phyloP scores from a whole-genome alignment of 2,329 filamentous ascomycete genomes.

The Claviceps pazoutovae region DNA sequence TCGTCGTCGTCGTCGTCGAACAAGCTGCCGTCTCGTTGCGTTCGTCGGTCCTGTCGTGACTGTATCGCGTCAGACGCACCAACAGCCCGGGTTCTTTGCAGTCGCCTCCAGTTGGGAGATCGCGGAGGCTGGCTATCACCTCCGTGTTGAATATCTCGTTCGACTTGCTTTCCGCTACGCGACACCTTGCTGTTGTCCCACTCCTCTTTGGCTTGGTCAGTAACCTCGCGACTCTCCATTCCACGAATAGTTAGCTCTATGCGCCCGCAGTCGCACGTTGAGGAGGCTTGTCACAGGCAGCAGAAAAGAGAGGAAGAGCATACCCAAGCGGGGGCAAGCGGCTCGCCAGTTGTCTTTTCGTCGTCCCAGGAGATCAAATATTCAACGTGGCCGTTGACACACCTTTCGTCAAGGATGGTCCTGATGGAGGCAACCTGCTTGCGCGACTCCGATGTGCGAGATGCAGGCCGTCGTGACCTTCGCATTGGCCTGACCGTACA shows the following conservation, averaged over 20 bases:
- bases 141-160: slow-evolving; percentile 6
- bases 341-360: slow-evolving; percentile 17
- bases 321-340: slow-evolving; percentile 22
- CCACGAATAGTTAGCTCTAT: slow-evolving; percentile 10
- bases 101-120: slow-evolving; percentile 15
- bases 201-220: slow-evolving; percentile 16
- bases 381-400: slow-evolving; percentile 12
- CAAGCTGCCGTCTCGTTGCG: slow-evolving; percentile 2
- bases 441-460: slow-evolving; percentile 9
- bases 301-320: slow-evolving; percentile 4
- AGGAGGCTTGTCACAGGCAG: neutral
- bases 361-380: slow-evolving; percentile 27
- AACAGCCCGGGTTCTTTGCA: slow-evolving; percentile 2
- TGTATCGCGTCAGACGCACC: neutral
- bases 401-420: slow-evolving; percentile 22
- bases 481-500: slow-evolving; percentile 18
- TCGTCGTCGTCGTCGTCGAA: slow-evolving; percentile 9
- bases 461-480: slow-evolving; percentile 13
- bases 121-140: slow-evolving; percentile 15
- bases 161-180: neutral
- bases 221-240: slow-evolving; percentile 18
- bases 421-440: slow-evolving; percentile 13
- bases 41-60: neutral
- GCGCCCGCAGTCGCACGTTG: neutral
- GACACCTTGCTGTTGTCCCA: slow-evolving; percentile 17